A percentile compares a stretch with the other conserved stretches of the same genome.
Evolutionary conservation across 352 stramenopile species (phyloP).

Genomic region (Globisporangium alternatum): DNA sequence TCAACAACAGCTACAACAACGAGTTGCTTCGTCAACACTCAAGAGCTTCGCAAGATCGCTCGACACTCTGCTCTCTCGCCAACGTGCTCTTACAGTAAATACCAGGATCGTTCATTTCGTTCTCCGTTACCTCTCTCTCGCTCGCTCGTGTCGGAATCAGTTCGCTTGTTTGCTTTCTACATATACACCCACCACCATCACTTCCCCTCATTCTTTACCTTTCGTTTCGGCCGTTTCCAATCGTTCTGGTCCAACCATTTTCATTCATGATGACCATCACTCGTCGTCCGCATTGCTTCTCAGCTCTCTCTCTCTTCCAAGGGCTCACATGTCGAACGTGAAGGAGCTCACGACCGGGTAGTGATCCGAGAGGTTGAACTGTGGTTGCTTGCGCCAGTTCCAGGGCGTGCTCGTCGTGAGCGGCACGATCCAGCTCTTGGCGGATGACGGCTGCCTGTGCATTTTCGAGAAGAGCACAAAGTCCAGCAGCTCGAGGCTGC

Average conservation of each 20-base stretch:
- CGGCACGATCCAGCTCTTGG: conserved; percentile 61
- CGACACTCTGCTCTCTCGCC: no score
- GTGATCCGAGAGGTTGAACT: conserved; percentile 78
- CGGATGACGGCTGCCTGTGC: conserved; percentile 51
- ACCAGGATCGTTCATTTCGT: no score
- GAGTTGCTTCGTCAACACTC: no score
- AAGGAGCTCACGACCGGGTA: conserved; percentile 72
- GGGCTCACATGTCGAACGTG: conserved; percentile 63
- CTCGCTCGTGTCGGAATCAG: not conserved
- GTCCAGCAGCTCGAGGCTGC: conserved; percentile 69
- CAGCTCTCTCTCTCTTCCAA: not conserved
- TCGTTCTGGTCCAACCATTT: not conserved
- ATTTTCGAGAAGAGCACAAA: conserved; percentile 63
- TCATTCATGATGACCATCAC: not conserved
- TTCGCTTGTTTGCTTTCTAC: not conserved
- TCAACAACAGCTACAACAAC: no score
- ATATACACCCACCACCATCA: not conserved
- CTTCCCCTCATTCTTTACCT: not conserved
- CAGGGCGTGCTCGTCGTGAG: conserved; percentile 48
- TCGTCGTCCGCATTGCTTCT: not conserved
- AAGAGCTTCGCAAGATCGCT: no score
- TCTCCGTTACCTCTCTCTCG: no score
- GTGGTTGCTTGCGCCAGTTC: conserved; percentile 53
- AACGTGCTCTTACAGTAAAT: no score
- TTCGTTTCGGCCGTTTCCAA: not conserved